phyloP scores from a whole-genome alignment of 225 moss, liverwort and hornwort genomes.

The Polytrichum commune region DNA sequence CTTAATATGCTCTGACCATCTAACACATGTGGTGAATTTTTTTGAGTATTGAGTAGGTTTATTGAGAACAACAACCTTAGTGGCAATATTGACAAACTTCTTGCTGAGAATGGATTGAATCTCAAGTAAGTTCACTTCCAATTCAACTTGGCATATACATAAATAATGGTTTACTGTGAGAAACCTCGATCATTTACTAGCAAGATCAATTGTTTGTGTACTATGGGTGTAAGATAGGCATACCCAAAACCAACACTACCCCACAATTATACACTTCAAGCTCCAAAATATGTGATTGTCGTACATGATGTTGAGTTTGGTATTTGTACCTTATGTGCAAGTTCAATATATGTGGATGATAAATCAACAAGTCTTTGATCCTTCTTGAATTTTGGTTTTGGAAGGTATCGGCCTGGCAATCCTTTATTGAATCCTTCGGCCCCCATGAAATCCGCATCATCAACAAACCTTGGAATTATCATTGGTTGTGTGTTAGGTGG shows the following conservation, averaged over 20 bases:
- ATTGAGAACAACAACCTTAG: slow-evolving; percentile 32
- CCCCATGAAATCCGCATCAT: not conserved
- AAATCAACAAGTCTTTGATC: too few species aligned
- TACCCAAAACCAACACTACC: not conserved
- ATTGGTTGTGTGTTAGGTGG: slow-evolving; percentile 2
- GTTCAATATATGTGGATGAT: too few species aligned
- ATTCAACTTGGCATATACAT: not conserved
- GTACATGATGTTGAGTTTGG: not conserved
- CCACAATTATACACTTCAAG: too few species aligned
- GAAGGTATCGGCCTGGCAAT: not conserved
- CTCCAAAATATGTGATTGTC: not conserved
- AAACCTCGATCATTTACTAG: not conserved
- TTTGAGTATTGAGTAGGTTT: slow-evolving; percentile 4
- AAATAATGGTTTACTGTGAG: not conserved
- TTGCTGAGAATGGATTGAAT: not conserved
- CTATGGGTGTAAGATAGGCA: not conserved
- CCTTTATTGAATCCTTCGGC: not conserved
- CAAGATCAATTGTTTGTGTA: not conserved
- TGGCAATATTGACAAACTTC: slow-evolving; percentile 13
- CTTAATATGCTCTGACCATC: too few species aligned
- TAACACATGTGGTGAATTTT: too few species aligned
- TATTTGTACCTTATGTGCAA: not conserved
- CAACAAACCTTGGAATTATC: not conserved
- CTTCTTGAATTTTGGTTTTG: too few species aligned
- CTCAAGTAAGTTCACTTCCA: not conserved